These are phyloP conservation scores for Serendipita vermifera DNA, from an alignment of 768 basidiomycete species.

Conservation along the genomic window DNA sequence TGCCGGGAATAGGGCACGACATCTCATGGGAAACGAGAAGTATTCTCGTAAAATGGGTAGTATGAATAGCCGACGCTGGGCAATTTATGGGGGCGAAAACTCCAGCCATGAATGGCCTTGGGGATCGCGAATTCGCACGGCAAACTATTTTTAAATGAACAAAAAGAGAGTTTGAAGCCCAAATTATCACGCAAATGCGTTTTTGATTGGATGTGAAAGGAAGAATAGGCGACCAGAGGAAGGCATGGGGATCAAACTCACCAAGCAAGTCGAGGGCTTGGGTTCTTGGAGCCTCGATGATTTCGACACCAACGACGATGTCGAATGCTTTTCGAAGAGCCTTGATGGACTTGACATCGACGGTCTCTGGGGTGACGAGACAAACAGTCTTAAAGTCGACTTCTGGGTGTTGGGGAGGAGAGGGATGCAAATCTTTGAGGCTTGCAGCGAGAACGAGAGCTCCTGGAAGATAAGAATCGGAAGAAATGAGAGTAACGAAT, in stretches of 20 bases:
- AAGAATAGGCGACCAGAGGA: too few relatives aligned
- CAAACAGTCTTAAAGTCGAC: conserved; percentile 67
- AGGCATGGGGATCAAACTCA: conserved; percentile 31
- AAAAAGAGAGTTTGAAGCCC: neutral
- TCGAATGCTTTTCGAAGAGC: conserved; percentile 69
- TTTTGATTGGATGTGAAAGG: neutral
- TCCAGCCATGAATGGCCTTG: conserved; percentile 10
- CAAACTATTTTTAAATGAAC: too few relatives aligned
- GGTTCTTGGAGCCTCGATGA: conserved; percentile 57
- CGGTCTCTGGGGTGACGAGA: conserved; percentile 86
- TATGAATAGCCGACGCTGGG: too few relatives aligned
- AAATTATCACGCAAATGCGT: neutral
- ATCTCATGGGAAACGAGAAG: too few relatives aligned
- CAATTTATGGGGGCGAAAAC: conserved; percentile 1
- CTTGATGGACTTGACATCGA: conserved; percentile 71
- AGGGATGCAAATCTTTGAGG: conserved; percentile 63
- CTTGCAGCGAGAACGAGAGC: conserved; percentile 79
- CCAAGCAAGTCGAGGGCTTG: conserved; percentile 69
- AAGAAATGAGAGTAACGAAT: conserved; percentile 86
- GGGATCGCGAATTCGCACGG: too few relatives aligned
- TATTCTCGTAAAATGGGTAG: too few relatives aligned
- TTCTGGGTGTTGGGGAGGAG: conserved; percentile 39
- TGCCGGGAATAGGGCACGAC: too few relatives aligned
- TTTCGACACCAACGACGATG: conserved; percentile 82
- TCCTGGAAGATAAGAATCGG: conserved; percentile 85